Conservation (phyloP, 805 yeast genomes). For the Brettanomyces anomalus region DNA sequence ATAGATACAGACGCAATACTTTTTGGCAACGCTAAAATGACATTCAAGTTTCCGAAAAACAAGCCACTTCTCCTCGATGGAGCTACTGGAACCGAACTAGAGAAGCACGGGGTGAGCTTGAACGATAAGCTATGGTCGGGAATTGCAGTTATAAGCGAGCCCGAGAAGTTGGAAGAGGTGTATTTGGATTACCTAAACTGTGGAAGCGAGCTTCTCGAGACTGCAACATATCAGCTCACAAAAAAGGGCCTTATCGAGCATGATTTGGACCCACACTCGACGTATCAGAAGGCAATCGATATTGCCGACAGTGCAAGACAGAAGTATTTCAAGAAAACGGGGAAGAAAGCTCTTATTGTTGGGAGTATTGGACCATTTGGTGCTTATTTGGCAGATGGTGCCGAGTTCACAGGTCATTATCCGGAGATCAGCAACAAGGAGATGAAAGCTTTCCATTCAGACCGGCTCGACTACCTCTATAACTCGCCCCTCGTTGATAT, state of each 20-base stretch:
- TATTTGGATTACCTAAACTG: conserved; percentile 41
- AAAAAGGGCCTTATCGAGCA: conserved; percentile 28
- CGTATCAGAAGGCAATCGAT: conserved; percentile 17
- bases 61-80: conserved; percentile 40
- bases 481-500: conserved; percentile 38
- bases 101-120: conserved; percentile 35
- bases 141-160: conserved; percentile 34
- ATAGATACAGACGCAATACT: too few relatives aligned
- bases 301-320: conserved; percentile 16
- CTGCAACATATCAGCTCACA: conserved; percentile 57
- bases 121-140: conserved; percentile 57
- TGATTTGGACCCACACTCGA: conserved; percentile 11
- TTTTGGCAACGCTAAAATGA: too few relatives aligned
- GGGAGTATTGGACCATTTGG: conserved; percentile 79
- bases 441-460: conserved; percentile 42
- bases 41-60: too few relatives aligned
- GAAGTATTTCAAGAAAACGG: conserved; percentile 9
- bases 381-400: conserved; percentile 55
- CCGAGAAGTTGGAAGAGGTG: conserved; percentile 35
- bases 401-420: conserved; percentile 70
- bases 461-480: conserved; percentile 32
- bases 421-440: conserved; percentile 28
- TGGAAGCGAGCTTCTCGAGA: conserved; percentile 47
- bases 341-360: conserved; percentile 26
- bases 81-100: conserved; percentile 58